Evolutionary conservation across 352 stramenopile species (phyloP).

Genomic region (Phytophthora sp.): DNA sequence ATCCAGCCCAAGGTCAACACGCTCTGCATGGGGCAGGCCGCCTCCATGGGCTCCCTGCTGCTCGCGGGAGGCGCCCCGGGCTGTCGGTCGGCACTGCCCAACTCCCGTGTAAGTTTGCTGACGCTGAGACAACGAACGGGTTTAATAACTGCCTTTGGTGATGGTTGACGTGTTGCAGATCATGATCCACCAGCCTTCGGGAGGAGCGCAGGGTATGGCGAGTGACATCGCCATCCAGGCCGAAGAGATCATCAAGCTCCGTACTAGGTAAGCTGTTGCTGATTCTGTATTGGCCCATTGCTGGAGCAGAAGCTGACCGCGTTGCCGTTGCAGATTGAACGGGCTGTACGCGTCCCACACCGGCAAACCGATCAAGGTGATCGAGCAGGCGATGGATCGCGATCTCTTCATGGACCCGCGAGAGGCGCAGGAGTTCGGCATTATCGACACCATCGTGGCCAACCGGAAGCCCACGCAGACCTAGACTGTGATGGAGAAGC

Average conservation of each 20-base stretch:
- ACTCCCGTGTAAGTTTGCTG: constrained; percentile 80
- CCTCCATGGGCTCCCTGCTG: constrained; percentile 96
- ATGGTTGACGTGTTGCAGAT: constrained; percentile 62
- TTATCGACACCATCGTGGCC: constrained; percentile 84
- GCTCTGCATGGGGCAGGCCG: constrained; percentile 97
- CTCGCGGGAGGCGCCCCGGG: constrained; percentile 92
- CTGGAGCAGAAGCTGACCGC: background rate
- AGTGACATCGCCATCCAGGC: constrained; percentile 99
- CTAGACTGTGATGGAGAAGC: background rate
- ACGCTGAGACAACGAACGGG: background rate
- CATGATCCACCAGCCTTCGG: constrained; percentile 98
- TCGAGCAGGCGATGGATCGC: constrained; percentile 89
- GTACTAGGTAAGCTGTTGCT: constrained; percentile 46
- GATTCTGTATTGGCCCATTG: background rate
- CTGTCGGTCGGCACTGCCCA: constrained; percentile 92
- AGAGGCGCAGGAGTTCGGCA: constrained; percentile 78
- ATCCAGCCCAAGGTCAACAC: constrained; percentile 98
- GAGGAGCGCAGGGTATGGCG: constrained; percentile 96
- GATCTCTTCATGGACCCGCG: constrained; percentile 87
- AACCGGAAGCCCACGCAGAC: constrained; percentile 46
- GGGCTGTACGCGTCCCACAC: constrained; percentile 77
- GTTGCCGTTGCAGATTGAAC: constrained; percentile 60
- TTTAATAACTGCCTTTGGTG: background rate
- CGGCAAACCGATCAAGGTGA: constrained; percentile 71
- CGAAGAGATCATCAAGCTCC: constrained; percentile 97